phyloP scores from a whole-genome alignment of 495 filamentous ascomycete genomes.

The Beverwykella pulmonaria region DNA sequence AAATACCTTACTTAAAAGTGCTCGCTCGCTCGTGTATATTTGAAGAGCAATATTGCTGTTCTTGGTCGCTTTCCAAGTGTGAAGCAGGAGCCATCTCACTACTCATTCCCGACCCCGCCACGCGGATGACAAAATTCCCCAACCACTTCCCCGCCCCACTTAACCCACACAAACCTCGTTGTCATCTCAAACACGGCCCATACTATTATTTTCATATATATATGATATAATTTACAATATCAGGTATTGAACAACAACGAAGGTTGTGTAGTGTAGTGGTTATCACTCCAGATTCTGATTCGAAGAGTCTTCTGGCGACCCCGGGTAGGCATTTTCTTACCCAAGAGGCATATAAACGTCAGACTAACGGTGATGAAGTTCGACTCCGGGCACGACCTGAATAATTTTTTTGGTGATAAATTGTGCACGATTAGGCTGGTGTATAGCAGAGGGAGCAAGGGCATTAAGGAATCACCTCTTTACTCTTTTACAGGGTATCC shows the following conservation, averaged over 20 bases:
- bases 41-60: too few species aligned
- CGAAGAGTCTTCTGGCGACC: constrained; percentile 9
- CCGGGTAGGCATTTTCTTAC: constrained; percentile 1
- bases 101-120: too few species aligned
- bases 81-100: too few species aligned
- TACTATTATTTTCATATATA: background rate
- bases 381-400: constrained; percentile 14
- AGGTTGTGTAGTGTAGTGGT: constrained; percentile 21
- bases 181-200: background rate
- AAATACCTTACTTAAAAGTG: too few species aligned
- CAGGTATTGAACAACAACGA: background rate
- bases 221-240: background rate
- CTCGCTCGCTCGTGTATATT: too few species aligned
- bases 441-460: too few species aligned
- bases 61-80: too few species aligned
- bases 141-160: too few species aligned
- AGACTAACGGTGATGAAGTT: background rate
- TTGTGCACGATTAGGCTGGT: too few species aligned
- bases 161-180: background rate
- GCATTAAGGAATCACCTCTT: too few species aligned
- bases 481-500: too few species aligned
- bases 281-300: constrained; percentile 21
- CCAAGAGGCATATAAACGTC: background rate
- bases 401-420: background rate
- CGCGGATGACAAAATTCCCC: background rate